Base-by-base conservation (phyloP, 257 asterid genomes). In the Penstemon barbatus region DNA sequence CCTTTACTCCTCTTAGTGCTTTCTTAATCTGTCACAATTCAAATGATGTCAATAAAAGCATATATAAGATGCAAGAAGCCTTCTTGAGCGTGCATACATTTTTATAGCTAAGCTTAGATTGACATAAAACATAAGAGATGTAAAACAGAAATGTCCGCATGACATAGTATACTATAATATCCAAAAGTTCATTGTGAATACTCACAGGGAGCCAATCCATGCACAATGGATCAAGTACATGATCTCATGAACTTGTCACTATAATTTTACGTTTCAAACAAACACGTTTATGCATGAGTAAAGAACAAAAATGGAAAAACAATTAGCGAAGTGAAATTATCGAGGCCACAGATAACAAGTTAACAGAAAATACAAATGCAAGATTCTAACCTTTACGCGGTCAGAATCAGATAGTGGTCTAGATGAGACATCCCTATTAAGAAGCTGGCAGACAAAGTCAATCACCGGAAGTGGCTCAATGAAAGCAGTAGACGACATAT, bases 401-500 rank as follows among this genome's bases (percentile, higher is more conserved):
- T 89, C 98, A 77, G 99, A 86, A 77, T 94, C 99, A 57, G 96
- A 85, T 48, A 94, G 79, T 52, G 95, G 95, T 52, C 98, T 81
- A 18, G 92, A 63, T 1, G 90, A 72, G 4, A 87, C 88, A 63
- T 91, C 98, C 77, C 96, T 81, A 71, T 81, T 89, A 56, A 91
- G 90, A 77, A 94, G 96, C 80, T 89, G 93, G 49, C 86, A 46
- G 8, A 91, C 98, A 69, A 94, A 94, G 13, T 86, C 97, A 53
- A 91, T 86, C 12, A 94, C 97, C 3, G 93, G 94, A 12, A 94
- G 90, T 57, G 99, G 95, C 84, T 91, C 99, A 51, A 94, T 89
- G 81, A 94, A 94, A 5, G 98, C 96, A 41, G 98, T 94, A 43
- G 98, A 94, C 37, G 99, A 94, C 96, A 91, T 94, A 80, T 94